Percentiles rank a stretch among this genome's conserved stretches.
phyloP scores from a whole-genome alignment of 352 stramenopile species.

The Pythium aristosporum region DNA sequence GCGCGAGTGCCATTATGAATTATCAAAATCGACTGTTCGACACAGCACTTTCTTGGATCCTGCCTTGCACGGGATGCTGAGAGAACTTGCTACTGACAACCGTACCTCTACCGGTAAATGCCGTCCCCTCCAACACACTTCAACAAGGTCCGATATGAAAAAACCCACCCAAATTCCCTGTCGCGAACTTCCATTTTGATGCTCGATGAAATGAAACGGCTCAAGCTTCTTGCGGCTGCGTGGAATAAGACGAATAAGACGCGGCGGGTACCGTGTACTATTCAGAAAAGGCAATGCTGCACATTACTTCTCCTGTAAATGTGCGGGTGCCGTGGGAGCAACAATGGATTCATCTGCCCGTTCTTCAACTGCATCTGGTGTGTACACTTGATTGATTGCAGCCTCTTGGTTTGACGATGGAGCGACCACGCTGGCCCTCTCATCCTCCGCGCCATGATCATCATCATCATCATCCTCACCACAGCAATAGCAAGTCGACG shows the following conservation, averaged over 20 bases:
- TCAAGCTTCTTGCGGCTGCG: not conserved
- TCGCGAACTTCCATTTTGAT: conserved; percentile 3
- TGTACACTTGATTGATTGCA: not conserved
- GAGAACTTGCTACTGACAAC: conserved; percentile 5
- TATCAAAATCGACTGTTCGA: conserved; percentile 1
- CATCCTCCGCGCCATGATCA: not conserved
- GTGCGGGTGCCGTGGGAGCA: not conserved
- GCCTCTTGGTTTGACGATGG: not conserved
- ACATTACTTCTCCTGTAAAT: not conserved
- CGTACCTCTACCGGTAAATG: conserved; percentile 15
- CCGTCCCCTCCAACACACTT: not conserved
- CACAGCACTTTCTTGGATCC: not conserved
- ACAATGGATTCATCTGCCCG: conserved; percentile 2
- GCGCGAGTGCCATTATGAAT: conserved; percentile 9
- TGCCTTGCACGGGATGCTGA: not conserved
- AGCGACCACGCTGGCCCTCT: conserved; percentile 1
- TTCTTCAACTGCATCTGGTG: conserved; percentile 1
- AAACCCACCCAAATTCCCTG: not conserved
- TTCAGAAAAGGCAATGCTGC: not conserved
- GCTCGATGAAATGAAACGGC: conserved; percentile 16
- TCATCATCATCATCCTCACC: not conserved
- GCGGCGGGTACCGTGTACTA: no score
- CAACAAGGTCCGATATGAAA: not conserved
- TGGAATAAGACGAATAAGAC: conserved; percentile 2
- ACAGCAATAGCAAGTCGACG: not conserved